Base-by-base conservation (phyloP, 768 basidiomycete genomes). In the Tricholoma hemisulphureum region DNA sequence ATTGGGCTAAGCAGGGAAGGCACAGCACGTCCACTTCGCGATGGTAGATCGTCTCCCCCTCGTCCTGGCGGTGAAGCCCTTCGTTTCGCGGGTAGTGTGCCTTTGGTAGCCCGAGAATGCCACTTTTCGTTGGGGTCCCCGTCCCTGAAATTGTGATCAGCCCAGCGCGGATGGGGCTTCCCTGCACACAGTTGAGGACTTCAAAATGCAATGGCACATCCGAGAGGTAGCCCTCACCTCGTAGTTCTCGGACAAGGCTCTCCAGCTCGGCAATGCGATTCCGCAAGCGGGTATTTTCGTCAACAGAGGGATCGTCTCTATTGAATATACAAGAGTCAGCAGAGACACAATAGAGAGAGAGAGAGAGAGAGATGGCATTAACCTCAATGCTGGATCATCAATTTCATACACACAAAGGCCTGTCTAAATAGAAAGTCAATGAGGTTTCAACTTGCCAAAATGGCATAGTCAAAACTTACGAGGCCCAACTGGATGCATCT, bases 341-440 rank as follows among this genome's bases (percentile, higher is more conserved):
- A 8, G 18, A 5, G 10, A 14, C 23, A 16, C 49, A 23, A 51
- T n/a, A n/a, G n/a, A n/a, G n/a, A n/a, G n/a, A n/a, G n/a, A n/a
- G n/a, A n/a, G n/a, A n/a, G n/a, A n/a, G n/a, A 28, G 26, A 34
- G 37, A 51, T 4, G 67, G 79, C 46, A 48, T 52, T 57, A 62
- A 90, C 91, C 89, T 81, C 34, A 89, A 74, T 9, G 88, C 86
- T 13, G 91, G 91, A 72, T 93, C 93, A 69, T 95, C 94, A 61
- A 95, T 90, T 68, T 96, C 94, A 64, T 96, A 96, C 0, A 96
- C 93, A 70, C 94, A 96, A 16, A 95, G 88, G 51, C 94, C 94
- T 20, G 94, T 95, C 91, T 93, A 63, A 18, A 55, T 57, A 50
- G 26, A 14, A 16, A 49, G 6, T 29, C 4, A 21, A 28, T n/a